Evolutionary conservation across 768 basidiomycete genomes (phyloP).

Genomic region (Amanita exitialis): DNA sequence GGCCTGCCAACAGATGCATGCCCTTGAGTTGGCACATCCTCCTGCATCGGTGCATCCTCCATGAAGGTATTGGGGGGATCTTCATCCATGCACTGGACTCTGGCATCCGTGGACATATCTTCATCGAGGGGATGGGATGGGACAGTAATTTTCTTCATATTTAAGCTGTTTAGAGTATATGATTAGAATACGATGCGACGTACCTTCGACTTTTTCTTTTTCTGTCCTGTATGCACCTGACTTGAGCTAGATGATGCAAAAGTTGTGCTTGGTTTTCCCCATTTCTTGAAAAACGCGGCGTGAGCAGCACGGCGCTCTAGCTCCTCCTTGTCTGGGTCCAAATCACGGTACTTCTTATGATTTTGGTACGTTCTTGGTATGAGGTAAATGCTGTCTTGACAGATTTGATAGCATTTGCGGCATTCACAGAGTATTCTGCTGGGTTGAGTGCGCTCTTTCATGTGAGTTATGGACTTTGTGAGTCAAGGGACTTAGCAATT

Average conservation of each 20-base stretch:
- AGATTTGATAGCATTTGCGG: not conserved
- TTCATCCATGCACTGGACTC: not conserved
- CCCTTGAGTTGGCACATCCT: not conserved
- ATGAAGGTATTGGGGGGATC: not conserved
- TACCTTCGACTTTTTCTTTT: not conserved
- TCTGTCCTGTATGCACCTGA: not conserved
- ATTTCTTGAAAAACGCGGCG: not conserved
- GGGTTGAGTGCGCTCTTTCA: not conserved
- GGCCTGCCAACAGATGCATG: not conserved
- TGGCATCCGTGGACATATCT: not conserved
- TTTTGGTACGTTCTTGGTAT: not conserved
- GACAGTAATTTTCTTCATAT: not conserved
- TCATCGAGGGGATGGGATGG: not conserved
- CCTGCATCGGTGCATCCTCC: not conserved
- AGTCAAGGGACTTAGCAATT: not conserved
- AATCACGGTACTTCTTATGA: not conserved
- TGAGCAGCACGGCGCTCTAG: not conserved
- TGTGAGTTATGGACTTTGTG: not conserved
- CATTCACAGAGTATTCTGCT: constrained; percentile 1
- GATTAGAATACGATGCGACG: not conserved
- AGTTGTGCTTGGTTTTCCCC: not conserved
- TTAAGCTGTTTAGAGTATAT: not conserved
- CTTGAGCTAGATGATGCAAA: constrained; percentile 1
- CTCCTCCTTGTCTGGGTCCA: constrained; percentile 1
- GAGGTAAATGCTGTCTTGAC: not conserved